Percentiles rank a stretch among this genome's conserved stretches.
Evolutionary conservation across 2,329 filamentous ascomycete genomes (phyloP).

Genomic region (Cladosporium sphaerospermum): DNA sequence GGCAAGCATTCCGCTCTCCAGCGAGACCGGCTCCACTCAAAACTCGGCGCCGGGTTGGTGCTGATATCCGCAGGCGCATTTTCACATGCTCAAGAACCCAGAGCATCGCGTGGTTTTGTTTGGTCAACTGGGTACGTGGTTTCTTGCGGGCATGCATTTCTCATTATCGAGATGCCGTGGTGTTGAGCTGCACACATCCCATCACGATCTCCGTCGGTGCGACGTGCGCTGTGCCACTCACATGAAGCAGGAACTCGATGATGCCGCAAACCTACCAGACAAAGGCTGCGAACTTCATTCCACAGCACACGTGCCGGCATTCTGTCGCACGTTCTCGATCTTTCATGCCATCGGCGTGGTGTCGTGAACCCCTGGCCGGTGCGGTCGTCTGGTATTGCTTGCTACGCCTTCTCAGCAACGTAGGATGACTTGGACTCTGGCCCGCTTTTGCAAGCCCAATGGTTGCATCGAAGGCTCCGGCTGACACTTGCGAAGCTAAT

Average conservation of each 20-base stretch:
- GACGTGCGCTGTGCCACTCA: conserved; percentile 9
- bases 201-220: conserved; percentile 3
- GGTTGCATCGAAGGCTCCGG: no score
- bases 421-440: not conserved
- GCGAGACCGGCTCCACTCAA: not conserved
- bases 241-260: conserved; percentile 1
- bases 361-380: conserved; percentile 24
- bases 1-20: not conserved
- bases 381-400: conserved; percentile 6
- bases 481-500: no score
- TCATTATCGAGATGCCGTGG: conserved; percentile 6
- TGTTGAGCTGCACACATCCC: not conserved
- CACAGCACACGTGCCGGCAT: conserved; percentile 22
- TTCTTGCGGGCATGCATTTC: not conserved
- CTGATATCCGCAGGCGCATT: not conserved
- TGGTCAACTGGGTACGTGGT: not conserved
- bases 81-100: not conserved
- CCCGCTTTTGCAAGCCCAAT: no score
- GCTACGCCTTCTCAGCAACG: not conserved
- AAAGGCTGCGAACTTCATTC: conserved; percentile 13
- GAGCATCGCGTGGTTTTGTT: not conserved
- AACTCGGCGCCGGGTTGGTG: not conserved
- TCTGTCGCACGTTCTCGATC: conserved; percentile 19
- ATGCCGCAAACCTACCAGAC: conserved; percentile 4
- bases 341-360: not conserved